phyloP scores from a whole-genome alignment of 1,284 basidiomycete genomes.

The Pterulicium gracile region DNA sequence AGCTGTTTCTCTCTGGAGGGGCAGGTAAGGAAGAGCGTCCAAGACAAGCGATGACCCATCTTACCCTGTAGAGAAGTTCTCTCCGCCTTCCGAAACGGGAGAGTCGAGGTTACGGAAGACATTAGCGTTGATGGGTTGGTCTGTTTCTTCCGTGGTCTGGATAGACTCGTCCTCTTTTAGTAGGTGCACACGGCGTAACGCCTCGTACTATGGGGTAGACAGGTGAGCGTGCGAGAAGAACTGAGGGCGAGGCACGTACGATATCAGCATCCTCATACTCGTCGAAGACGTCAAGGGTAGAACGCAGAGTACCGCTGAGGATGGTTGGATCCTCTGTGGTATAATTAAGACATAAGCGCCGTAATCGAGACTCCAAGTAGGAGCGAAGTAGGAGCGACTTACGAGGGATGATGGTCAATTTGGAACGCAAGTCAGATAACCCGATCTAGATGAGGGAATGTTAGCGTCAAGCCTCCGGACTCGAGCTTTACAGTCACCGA shows the following conservation, averaged over 20 bases:
- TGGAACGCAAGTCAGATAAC: conserved; percentile 75
- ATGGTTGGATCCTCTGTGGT: conserved; percentile 79
- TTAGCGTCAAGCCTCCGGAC: too few relatives aligned
- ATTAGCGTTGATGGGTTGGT: conserved; percentile 60
- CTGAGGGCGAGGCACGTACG: conserved; percentile 31
- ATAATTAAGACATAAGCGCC: not conserved
- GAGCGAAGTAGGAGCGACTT: conserved; percentile 15
- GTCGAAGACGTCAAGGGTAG: conserved; percentile 84
- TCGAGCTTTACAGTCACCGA: too few relatives aligned
- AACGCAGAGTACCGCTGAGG: conserved; percentile 76
- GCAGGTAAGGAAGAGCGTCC: not conserved
- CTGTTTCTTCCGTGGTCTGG: conserved; percentile 32
- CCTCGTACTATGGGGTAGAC: conserved; percentile 53
- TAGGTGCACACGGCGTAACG: conserved; percentile 80
- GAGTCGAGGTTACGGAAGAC: conserved; percentile 84
- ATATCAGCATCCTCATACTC: conserved; percentile 85
- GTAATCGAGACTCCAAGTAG: not conserved
- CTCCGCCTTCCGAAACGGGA: conserved; percentile 80
- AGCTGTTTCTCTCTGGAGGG: conserved; percentile 45
- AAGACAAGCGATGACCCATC: conserved; percentile 11
- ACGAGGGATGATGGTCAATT: conserved; percentile 91
- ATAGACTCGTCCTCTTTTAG: conserved; percentile 45
- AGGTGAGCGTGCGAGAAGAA: conserved; percentile 1
- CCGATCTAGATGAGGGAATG: not conserved
- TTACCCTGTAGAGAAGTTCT: conserved; percentile 86